phyloP scores from a whole-genome alignment of 2,329 filamentous ascomycete genomes.

The Phaeosphaeria sp. region DNA sequence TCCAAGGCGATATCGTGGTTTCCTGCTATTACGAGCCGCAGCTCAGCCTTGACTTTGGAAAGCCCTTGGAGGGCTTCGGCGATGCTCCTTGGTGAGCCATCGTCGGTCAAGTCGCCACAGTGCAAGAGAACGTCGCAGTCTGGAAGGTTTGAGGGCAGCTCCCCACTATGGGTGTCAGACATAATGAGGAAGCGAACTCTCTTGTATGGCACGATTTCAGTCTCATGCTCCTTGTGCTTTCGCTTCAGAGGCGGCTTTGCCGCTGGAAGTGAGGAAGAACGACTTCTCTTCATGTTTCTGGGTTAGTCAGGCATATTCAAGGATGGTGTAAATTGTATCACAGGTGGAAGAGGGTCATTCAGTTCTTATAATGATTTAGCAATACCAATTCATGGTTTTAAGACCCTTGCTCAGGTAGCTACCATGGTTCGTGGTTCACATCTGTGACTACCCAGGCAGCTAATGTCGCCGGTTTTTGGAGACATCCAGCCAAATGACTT shows the following conservation, averaged over 20 bases:
- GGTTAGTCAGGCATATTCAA: not conserved
- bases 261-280: not conserved
- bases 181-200: conserved; percentile 45
- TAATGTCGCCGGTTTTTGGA: not conserved
- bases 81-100: conserved; percentile 56
- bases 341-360: not conserved
- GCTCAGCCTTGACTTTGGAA: conserved; percentile 54
- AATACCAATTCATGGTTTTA: not conserved
- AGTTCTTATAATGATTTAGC: not conserved
- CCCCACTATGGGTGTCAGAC: conserved; percentile 49
- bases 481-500: too few relatives aligned
- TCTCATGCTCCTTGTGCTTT: not conserved
- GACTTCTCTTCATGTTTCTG: not conserved
- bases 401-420: not conserved
- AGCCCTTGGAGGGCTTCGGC: conserved; percentile 54
- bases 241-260: not conserved
- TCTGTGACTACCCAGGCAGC: not conserved
- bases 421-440: not conserved
- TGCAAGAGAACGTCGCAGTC: conserved; percentile 62
- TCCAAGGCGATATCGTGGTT: conserved; percentile 68
- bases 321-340: not conserved
- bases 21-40: conserved; percentile 67
- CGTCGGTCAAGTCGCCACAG: conserved; percentile 63
- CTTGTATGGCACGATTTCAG: not conserved
- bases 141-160: conserved; percentile 50